Evolutionary conservation across 768 basidiomycete species (phyloP).

Genomic region (Auricularia sp.): DNA sequence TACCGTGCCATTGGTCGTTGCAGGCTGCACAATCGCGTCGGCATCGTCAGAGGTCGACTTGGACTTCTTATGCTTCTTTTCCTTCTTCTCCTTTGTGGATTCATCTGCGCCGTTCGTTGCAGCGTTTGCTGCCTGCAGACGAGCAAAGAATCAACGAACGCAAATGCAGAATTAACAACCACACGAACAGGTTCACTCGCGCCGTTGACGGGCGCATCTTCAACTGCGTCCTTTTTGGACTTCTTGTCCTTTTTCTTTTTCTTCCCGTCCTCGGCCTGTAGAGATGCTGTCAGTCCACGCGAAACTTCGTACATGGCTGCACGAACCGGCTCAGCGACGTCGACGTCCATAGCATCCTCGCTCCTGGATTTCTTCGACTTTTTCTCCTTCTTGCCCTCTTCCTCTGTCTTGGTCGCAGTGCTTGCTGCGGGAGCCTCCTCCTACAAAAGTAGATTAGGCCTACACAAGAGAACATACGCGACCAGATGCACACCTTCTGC

Average conservation of each 20-base stretch:
- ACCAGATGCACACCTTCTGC: background rate
- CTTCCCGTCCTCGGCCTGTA: constrained; percentile 14
- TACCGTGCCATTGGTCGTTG: too few relatives aligned
- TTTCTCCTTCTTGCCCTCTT: constrained; percentile 24
- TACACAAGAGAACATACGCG: background rate
- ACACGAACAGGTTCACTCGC: background rate
- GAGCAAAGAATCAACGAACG: too few relatives aligned
- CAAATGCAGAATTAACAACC: background rate
- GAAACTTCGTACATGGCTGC: background rate
- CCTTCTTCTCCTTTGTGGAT: background rate
- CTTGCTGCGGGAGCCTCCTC: constrained; percentile 2
- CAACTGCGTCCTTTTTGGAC: constrained; percentile 20
- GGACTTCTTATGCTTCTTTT: constrained; percentile 3
- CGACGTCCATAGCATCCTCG: constrained; percentile 1
- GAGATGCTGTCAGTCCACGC: background rate
- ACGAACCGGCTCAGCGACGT: background rate
- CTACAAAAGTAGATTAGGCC: background rate
- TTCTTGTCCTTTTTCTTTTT: constrained; percentile 21
- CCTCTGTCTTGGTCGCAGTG: constrained; percentile 4
- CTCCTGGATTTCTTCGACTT: constrained; percentile 19
- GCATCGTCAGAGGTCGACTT: background rate
- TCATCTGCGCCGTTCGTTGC: background rate
- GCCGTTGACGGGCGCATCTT: background rate
- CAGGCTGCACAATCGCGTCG: background rate
- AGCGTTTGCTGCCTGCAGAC: background rate